phyloP scores from a whole-genome alignment of 1,284 basidiomycete species.

The Leccinum olivaceoglutinosum region DNA sequence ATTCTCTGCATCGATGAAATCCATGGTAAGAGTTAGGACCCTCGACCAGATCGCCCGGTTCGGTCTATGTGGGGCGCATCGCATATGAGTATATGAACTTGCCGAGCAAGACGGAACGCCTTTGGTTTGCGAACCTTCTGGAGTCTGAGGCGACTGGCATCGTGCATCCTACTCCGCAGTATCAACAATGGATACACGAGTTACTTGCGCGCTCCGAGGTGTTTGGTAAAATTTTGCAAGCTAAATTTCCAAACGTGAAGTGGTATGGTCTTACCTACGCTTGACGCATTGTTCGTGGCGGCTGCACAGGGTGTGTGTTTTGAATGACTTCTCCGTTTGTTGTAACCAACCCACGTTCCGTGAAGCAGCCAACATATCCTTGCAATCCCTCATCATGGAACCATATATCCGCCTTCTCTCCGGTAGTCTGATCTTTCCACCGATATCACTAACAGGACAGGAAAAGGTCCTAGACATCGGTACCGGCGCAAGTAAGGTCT shows the following conservation, averaged over 20 bases:
- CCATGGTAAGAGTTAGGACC: slow-evolving; percentile 48
- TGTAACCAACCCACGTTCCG: slow-evolving; percentile 2
- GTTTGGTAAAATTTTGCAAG: slow-evolving; percentile 77
- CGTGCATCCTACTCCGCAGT: slow-evolving; percentile 20
- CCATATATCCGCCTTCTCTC: slow-evolving; percentile 26
- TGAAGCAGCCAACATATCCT: slow-evolving; percentile 57
- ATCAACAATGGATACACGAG: slow-evolving; percentile 54
- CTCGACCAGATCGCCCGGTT: slow-evolving; percentile 67
- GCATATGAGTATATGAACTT: slow-evolving; percentile 91
- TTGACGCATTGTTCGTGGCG: slow-evolving; percentile 68
- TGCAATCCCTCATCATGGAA: slow-evolving; percentile 82
- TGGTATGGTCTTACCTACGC: slow-evolving; percentile 80
- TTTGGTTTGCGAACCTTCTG: slow-evolving; percentile 82
- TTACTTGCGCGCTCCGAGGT: slow-evolving; percentile 74
- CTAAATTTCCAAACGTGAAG: slow-evolving; percentile 81
- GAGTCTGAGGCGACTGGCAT: slow-evolving; percentile 48
- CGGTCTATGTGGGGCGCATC: slow-evolving; percentile 75
- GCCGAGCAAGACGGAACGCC: slow-evolving; percentile 70
- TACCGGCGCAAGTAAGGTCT: slow-evolving; percentile 17
- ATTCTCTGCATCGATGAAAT: slow-evolving; percentile 65
- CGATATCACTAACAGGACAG: slow-evolving; percentile 11
- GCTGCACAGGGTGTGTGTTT: slow-evolving; percentile 53
- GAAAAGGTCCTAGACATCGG: slow-evolving; percentile 24
- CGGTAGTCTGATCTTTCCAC: slow-evolving; percentile 19
- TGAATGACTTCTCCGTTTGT: neutral